phyloP scores from a whole-genome alignment of 1,139 yeast genomes.

The Yamadazyma blattariae region DNA sequence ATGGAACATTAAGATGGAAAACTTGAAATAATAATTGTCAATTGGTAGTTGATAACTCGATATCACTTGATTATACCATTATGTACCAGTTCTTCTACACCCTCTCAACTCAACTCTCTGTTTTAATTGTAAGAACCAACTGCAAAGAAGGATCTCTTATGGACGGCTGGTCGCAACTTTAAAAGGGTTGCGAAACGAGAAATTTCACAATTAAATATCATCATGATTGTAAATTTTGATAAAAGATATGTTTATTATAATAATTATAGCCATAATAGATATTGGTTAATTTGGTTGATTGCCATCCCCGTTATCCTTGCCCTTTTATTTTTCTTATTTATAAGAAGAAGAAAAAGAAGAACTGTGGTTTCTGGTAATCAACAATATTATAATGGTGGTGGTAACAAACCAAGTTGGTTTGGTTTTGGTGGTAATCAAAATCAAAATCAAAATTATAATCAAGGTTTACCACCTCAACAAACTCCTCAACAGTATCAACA shows the following conservation, averaged over 20 bases:
- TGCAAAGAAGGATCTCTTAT: too few relatives aligned
- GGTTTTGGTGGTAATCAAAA: slow-evolving; percentile 1
- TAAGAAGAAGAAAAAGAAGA: slow-evolving; percentile 5
- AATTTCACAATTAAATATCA: too few relatives aligned
- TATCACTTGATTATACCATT: too few relatives aligned
- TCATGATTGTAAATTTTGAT: slow-evolving; percentile 4
- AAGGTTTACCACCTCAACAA: slow-evolving; percentile 8
- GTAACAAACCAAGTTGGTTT: slow-evolving; percentile 2
- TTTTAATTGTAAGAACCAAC: too few relatives aligned
- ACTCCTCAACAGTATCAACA: slow-evolving; percentile 5
- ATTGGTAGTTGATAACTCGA: too few relatives aligned
- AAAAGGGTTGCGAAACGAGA: too few relatives aligned
- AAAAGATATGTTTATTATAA: slow-evolving; percentile 7
- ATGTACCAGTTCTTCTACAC: too few relatives aligned
- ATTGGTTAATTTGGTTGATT: slow-evolving; percentile 7
- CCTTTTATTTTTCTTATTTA: slow-evolving; percentile 1
- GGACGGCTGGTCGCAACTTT: too few relatives aligned
- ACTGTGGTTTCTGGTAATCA: slow-evolving; percentile 1
- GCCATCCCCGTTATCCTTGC: too few relatives aligned
- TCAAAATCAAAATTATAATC: slow-evolving; percentile 1
- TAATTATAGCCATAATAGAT: background rate
- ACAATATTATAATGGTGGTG: slow-evolving; percentile 1
- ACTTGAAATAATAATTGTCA: too few relatives aligned
- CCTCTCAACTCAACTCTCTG: too few relatives aligned
- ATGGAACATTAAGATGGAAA: too few relatives aligned